A percentile compares a stretch with the other conserved stretches of the same genome.
phyloP scores from a whole-genome alignment of 176 grass and related monocot species.

The Hordeum marinum region DNA sequence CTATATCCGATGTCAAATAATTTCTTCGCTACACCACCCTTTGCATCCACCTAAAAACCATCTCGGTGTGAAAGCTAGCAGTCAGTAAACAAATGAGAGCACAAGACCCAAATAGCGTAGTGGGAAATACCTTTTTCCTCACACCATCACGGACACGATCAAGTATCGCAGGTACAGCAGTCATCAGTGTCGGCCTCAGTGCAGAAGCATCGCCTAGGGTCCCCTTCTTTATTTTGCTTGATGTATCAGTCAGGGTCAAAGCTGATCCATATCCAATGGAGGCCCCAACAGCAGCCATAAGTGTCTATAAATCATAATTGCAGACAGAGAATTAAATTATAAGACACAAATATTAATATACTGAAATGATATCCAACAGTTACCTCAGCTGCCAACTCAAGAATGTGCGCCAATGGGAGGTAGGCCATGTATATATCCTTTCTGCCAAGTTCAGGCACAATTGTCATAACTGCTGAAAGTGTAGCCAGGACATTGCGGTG shows the following conservation, averaged over 20 bases:
- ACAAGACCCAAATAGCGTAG: slow-evolving; percentile 6
- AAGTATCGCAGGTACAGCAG: slow-evolving; percentile 90
- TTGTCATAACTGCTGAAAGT: slow-evolving; percentile 87
- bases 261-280: slow-evolving; percentile 93
- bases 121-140: slow-evolving; percentile 66
- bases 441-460: slow-evolving; percentile 64
- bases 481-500: slow-evolving; percentile 83
- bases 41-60: slow-evolving; percentile 67
- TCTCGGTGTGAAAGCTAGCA: slow-evolving; percentile 13
- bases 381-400: slow-evolving; percentile 93
- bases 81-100: slow-evolving; percentile 13
- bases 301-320: slow-evolving; percentile 42
- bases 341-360: slow-evolving; percentile 13
- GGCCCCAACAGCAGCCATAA: slow-evolving; percentile 70
- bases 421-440: slow-evolving; percentile 89
- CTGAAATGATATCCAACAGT: not conserved
- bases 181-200: slow-evolving; percentile 83
- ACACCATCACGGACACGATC: slow-evolving; percentile 90
- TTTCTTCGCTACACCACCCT: slow-evolving; percentile 76
- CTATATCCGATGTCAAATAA: slow-evolving; percentile 70
- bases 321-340: slow-evolving; percentile 20
- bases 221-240: slow-evolving; percentile 87
- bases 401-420: slow-evolving; percentile 93
- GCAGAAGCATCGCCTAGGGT: slow-evolving; percentile 91
- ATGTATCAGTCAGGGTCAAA: slow-evolving; percentile 90